Base-by-base conservation (phyloP, 148 eudicot genomes). In the Persicaria maculosa region DNA sequence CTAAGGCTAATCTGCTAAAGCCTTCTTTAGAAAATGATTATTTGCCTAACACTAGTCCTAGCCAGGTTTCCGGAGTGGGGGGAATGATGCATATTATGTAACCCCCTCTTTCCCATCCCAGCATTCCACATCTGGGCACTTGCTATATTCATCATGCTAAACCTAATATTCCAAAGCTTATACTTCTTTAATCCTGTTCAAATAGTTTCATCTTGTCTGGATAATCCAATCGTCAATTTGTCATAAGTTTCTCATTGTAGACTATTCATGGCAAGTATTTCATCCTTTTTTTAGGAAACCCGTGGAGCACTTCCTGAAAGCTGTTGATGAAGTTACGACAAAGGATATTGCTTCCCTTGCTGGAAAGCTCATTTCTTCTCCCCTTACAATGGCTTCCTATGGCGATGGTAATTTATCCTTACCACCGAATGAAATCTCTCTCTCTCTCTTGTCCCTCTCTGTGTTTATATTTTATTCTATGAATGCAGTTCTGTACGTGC, bases 331-430 rank as follows among this genome's bases (percentile, higher is more conserved):
- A 81, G 78, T 94, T 64, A 80, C 92, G 6, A 25, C 76, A 0
- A 74, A 87, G 75, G 98, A 91, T 83, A 88, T 94, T 74, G 69
- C 87, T 70, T 80, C 85, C 58, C 72, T 84, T 7, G 86, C 87
- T 2, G 78, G 80, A 73, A 90, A 90, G 86, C 88, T 92, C 65
- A 57, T 94, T 71, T 84, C 90, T 52, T 84, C 97, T 45, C 98
- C 96, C 47, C 93, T 94, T 65, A 94, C 98, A 15, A 88, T 91
- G 97, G 97, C 96, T 61, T 87, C 93, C 61, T 80, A 84, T 50
- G 97, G 97, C 78, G 93, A 91, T 79, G 97, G 98, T 94, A 94
- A 78, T 43, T 74, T 52, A 71, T 77, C 47, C 1, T 17, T 44
- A 4, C 1, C 20, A 7, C 50, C 3, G 17, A 44, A 14, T 59